These are phyloP conservation scores for Sporothrix phasma DNA, from an alignment of 2,329 filamentous ascomycete species.

Conservation along the genomic window DNA sequence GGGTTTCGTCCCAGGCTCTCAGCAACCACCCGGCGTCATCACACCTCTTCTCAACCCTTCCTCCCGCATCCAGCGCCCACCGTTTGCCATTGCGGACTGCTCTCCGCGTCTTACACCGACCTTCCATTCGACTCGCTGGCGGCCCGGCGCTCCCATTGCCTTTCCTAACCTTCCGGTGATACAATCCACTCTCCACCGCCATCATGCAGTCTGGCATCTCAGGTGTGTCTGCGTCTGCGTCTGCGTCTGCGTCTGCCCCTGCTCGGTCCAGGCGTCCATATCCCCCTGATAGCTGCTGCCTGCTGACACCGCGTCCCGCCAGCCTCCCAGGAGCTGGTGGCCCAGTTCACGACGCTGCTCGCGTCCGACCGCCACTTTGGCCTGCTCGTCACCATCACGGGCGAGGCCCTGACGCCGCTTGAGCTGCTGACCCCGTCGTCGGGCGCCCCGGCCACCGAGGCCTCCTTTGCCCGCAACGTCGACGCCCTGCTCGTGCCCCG, in stretches of 20 bases:
- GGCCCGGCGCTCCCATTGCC: neutral
- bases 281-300: constrained; percentile 70
- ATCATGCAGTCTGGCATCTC: constrained; percentile 73
- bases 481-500: constrained; percentile 46
- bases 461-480: constrained; percentile 56
- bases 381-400: constrained; percentile 59
- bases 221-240: constrained; percentile 35
- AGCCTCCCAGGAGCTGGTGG: constrained; percentile 70
- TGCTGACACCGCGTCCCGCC: constrained; percentile 8
- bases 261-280: constrained; percentile 25
- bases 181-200: constrained; percentile 1
- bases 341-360: constrained; percentile 62
- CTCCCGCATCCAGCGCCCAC: neutral
- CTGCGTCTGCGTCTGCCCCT: neutral
- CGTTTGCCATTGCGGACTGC: neutral
- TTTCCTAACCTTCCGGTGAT: neutral
- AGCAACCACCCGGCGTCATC: neutral
- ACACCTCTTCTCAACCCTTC: neutral
- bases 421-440: constrained; percentile 42
- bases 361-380: constrained; percentile 53
- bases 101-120: too few relatives aligned
- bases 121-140: neutral
- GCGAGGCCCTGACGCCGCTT: constrained; percentile 57
- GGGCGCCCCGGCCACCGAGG: constrained; percentile 37
- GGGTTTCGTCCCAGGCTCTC: neutral